Base-by-base conservation (phyloP, 768 basidiomycete genomes). In the Chalciporus pseudorubinellus region DNA sequence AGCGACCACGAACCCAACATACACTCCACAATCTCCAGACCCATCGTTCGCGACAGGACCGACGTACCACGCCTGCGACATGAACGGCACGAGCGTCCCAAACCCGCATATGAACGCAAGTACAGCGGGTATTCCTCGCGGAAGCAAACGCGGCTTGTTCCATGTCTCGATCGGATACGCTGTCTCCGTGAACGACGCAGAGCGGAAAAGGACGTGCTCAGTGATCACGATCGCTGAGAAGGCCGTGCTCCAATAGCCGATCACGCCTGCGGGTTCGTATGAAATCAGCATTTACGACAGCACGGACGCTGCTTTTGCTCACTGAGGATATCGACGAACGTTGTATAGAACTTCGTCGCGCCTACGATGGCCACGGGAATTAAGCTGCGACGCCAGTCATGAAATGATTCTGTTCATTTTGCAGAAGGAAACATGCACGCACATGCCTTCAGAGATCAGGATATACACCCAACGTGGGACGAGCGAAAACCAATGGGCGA, bases 21-120 rank as follows among this genome's bases (percentile, higher is more conserved):
- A 65, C 28, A 81, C 66, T 0, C 76, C 79, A 34, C 81, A 74
- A 50, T 81, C 80, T 6, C 80, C 80, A 12, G 75, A 72, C 4
- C 72, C 70, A 6, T 51, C 47, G 21, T 44, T 60, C 20, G 80
- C 80, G 29, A 81, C 73, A 0, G 78, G 77, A 0, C 80, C 79
- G 4, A 70, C 68, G 53, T 73, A 81, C 77, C 77, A 81, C 36
- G 64, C 77, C 40, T 81, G 79, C 40, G 74, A 72, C 78, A 81
- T 81, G 52, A 73, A 76, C 11, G 76, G 71, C 5, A 80, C 63
- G 38, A 77, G 59, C 24, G 73, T 61, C 4, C 74, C 70, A 21
- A 69, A 70, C 2, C 69, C 72, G 34, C 72, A 74, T 12, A 69
- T 18, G 41, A 75, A 74, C 3, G 77, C 67, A 16, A 71, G 26